Percentiles rank a stretch among this genome's conserved stretches.
phyloP scores from a whole-genome alignment of 257 asterid species.

The Penstemon davidsonii region DNA sequence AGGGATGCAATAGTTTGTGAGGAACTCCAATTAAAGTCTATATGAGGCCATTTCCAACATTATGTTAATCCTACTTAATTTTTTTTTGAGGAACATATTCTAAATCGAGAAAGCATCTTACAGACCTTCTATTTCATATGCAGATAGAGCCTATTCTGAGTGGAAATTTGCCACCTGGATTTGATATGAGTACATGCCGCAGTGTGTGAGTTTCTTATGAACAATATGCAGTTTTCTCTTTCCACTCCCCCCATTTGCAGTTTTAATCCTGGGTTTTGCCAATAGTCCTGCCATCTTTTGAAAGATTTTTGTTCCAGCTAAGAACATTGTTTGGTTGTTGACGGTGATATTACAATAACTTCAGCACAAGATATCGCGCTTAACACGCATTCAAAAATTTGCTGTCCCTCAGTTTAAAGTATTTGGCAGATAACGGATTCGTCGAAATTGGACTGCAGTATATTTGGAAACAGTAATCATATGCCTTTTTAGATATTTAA shows the following conservation, averaged over 20 bases:
- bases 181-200: conserved; percentile 86
- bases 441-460: too few relatives aligned
- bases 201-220: conserved; percentile 73
- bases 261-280: conserved; percentile 21
- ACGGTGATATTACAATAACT: not conserved
- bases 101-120: conserved; percentile 20
- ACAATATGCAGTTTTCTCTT: conserved; percentile 11
- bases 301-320: not conserved
- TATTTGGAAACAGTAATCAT: too few relatives aligned
- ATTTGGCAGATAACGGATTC: too few relatives aligned
- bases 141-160: conserved; percentile 91
- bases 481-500: too few relatives aligned
- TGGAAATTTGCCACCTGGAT: conserved; percentile 89
- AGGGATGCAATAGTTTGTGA: not conserved
- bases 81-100: conserved; percentile 8
- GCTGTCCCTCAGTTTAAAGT: too few relatives aligned
- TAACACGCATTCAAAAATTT: too few relatives aligned
- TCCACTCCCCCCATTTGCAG: conserved; percentile 1
- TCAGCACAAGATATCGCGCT: too few relatives aligned
- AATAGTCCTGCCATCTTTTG: conserved; percentile 17
- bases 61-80: not conserved
- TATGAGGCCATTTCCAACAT: not conserved
- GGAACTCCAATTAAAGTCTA: not conserved
- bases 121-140: conserved; percentile 30
- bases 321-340: conserved; percentile 8